Percentiles rank a stretch among this genome's conserved stretches.
These are phyloP conservation scores for Neofusicoccum umdonicola DNA, from an alignment of 2,329 filamentous ascomycete species.

Conservation along the genomic window DNA sequence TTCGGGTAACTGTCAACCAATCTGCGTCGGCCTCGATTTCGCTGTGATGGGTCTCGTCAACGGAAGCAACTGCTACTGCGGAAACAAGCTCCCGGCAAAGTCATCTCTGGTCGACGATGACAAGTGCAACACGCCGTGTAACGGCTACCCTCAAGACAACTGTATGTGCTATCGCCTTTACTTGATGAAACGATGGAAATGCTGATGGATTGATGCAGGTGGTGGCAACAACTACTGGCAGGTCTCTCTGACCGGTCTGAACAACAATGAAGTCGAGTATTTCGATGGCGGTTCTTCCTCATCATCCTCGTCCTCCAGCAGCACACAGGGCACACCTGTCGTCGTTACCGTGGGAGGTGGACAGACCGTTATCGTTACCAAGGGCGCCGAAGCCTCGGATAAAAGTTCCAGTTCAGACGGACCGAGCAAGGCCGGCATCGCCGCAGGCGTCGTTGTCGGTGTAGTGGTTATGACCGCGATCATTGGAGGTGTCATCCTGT, in stretches of 20 bases:
- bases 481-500: constrained; percentile 69
- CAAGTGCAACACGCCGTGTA: constrained; percentile 65
- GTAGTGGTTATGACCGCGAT: constrained; percentile 67
- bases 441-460: constrained; percentile 82
- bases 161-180: constrained; percentile 56
- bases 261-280: constrained; percentile 37
- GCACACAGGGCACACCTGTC: constrained; percentile 18
- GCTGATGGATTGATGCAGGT: constrained; percentile 40
- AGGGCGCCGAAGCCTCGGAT: constrained; percentile 45
- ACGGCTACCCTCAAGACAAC: constrained; percentile 59
- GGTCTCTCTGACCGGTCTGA: constrained; percentile 52
- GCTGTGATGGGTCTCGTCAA: constrained; percentile 63
- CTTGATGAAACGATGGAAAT: constrained; percentile 28
- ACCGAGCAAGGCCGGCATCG: constrained; percentile 79
- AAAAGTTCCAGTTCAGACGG: constrained; percentile 24
- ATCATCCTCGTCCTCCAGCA: constrained; percentile 9
- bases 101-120: constrained; percentile 53
- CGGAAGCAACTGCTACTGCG: constrained; percentile 70
- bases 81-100: constrained; percentile 62
- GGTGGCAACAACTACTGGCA: constrained; percentile 55
- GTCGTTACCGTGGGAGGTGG: constrained; percentile 32
- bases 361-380: constrained; percentile 34
- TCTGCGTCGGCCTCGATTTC: constrained; percentile 48
- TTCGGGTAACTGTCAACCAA: constrained; percentile 53
- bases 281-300: constrained; percentile 28